Percentiles rank a stretch among this genome's conserved stretches.
These are phyloP conservation scores for Cutaneotrichosporon sp. DNA, from an alignment of 1,284 basidiomycete species.

Conservation along the genomic window DNA sequence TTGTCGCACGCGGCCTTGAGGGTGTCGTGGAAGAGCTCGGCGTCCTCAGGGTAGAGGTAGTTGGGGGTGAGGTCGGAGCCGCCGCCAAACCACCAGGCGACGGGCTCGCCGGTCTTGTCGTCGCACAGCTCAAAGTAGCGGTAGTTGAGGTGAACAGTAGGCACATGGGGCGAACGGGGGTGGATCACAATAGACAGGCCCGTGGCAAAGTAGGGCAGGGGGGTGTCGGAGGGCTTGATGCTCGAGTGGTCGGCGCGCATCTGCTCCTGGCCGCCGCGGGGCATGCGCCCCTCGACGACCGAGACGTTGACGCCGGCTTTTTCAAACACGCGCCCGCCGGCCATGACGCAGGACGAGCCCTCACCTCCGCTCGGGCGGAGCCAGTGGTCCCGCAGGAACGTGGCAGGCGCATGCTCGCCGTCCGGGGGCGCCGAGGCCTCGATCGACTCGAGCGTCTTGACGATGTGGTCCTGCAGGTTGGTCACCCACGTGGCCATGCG, in stretches of 20 bases:
- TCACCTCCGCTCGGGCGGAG: constrained; percentile 73
- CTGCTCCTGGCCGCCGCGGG: constrained; percentile 84
- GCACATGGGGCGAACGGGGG: constrained; percentile 85
- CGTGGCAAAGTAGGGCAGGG: constrained; percentile 90
- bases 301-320: constrained; percentile 97
- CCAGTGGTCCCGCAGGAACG: constrained; percentile 88
- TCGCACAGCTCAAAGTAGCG: constrained; percentile 93
- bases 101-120: constrained; percentile 56
- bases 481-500: constrained; percentile 79
- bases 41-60: constrained; percentile 88
- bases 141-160: constrained; percentile 96
- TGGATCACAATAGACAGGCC: constrained; percentile 92
- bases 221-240: constrained; percentile 60
- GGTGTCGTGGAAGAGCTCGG: constrained; percentile 78
- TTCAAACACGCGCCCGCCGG: constrained; percentile 74
- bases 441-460: constrained; percentile 73
- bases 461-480: constrained; percentile 78
- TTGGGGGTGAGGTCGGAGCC: constrained; percentile 95
- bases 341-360: constrained; percentile 86
- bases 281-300: constrained; percentile 84
- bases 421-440: constrained; percentile 62
- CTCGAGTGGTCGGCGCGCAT: constrained; percentile 91
- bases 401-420: constrained; percentile 48
- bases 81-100: constrained; percentile 99
- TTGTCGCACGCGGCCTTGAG: constrained; percentile 75